A percentile compares a stretch with the other conserved stretches of the same genome.
Evolutionary conservation across 2,329 filamentous ascomycete species (phyloP).

Genomic region (Zopfia rhizophila): DNA sequence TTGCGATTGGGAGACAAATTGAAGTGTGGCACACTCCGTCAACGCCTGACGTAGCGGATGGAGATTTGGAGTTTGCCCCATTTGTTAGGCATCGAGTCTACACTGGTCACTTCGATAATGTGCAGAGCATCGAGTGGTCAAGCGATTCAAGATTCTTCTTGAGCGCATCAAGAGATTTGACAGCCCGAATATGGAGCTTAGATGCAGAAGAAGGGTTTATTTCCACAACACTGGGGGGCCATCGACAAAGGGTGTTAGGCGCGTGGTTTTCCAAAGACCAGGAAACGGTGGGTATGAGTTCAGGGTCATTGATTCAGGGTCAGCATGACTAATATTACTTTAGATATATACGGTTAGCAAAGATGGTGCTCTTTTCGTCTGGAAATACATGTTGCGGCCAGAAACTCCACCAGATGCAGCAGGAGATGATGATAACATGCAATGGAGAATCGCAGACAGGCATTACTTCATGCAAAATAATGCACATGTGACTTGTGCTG

Average conservation of each 20-base stretch:
- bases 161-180: conserved; percentile 90
- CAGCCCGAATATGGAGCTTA: conserved; percentile 93
- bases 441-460: conserved; percentile 90
- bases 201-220: conserved; percentile 87
- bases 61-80: conserved; percentile 92
- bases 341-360: conserved; percentile 93
- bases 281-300: conserved; percentile 69
- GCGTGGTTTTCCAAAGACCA: conserved; percentile 98
- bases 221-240: conserved; percentile 89
- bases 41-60: conserved; percentile 83
- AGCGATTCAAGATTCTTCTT: conserved; percentile 95
- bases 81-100: conserved; percentile 90
- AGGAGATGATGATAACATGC: conserved; percentile 73
- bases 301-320: background rate
- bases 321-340: conserved; percentile 1
- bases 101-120: conserved; percentile 86
- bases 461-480: conserved; percentile 95
- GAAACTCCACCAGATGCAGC: conserved; percentile 63
- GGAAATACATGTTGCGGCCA: conserved; percentile 79
- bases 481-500: conserved; percentile 87
- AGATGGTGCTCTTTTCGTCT: conserved; percentile 95
- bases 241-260: conserved; percentile 88
- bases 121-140: conserved; percentile 92
- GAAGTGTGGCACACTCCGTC: conserved; percentile 97
- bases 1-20: conserved; percentile 84